Conservation (phyloP, 805 yeast genomes). For the Starmerella bombicola region DNA sequence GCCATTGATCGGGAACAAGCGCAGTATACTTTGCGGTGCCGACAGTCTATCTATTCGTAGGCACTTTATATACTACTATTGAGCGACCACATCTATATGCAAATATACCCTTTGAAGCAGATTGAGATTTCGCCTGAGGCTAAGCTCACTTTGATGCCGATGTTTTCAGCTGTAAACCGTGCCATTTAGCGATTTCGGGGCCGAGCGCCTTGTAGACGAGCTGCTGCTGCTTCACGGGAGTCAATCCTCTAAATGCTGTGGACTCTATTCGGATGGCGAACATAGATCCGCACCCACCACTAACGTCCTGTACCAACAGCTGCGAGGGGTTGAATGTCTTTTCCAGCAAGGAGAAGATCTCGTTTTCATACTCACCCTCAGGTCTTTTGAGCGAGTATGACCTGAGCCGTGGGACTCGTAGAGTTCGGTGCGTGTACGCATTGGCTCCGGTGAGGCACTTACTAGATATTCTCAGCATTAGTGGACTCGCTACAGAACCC, state of each 20-base stretch:
- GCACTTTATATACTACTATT: no score
- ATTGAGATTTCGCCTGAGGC: no score
- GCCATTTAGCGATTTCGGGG: conserved; percentile 87
- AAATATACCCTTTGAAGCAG: no score
- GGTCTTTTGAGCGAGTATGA: conserved; percentile 11
- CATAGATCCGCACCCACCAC: conserved; percentile 98
- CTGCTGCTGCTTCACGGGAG: conserved; percentile 85
- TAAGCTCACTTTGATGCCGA: conserved; percentile 34
- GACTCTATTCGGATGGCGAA: conserved; percentile 74
- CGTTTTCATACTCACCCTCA: conserved; percentile 39
- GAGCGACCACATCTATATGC: no score
- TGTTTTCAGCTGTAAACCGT: conserved; percentile 80
- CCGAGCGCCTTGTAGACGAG: conserved; percentile 68
- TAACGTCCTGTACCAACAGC: conserved; percentile 64
- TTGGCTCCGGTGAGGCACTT: no score
- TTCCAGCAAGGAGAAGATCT: conserved; percentile 45
- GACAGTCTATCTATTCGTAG: no score
- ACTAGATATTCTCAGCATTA: no score
- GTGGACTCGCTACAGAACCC: no score
- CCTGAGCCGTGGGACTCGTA: no score
- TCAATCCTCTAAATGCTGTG: conserved; percentile 58
- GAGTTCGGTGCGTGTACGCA: no score
- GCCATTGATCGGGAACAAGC: no score
- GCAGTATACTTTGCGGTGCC: no score
- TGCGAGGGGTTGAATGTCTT: conserved; percentile 47